phyloP scores from a whole-genome alignment of 208 protist species.

The Herpetomonas samuelpessoai region DNA sequence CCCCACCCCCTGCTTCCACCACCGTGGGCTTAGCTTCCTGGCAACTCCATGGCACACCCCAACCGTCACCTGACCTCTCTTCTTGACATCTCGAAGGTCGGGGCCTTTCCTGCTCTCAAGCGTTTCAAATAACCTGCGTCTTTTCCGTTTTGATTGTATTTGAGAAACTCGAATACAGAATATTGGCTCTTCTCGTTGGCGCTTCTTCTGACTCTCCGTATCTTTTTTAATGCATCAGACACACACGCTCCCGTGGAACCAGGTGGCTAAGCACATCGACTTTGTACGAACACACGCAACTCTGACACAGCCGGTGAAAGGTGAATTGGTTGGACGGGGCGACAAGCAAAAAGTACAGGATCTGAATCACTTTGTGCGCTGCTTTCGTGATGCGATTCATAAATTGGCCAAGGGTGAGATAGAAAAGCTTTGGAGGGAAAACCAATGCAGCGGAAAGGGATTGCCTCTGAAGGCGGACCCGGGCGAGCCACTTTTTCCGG shows the following conservation, averaged over 20 bases:
- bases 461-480: neutral
- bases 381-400: neutral
- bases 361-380: constrained; percentile 1
- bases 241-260: neutral
- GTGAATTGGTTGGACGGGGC: no score
- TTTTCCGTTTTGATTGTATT: no score
- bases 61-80: no score
- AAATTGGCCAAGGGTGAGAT: neutral
- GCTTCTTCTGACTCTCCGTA: no score
- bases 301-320: neutral
- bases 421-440: neutral
- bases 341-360: neutral
- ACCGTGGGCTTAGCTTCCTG: no score
- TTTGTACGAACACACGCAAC: neutral
- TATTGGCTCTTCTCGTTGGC: no score
- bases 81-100: no score
- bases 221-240: constrained; percentile 1
- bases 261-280: neutral
- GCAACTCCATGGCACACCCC: no score
- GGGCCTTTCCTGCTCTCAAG: no score
- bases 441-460: neutral
- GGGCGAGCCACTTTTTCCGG: neutral
- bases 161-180: no score
- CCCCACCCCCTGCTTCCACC: no score
- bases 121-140: no score